Base-by-base conservation (phyloP, 2,329 filamentous ascomycete genomes). In the Monosporascus ibericus region DNA sequence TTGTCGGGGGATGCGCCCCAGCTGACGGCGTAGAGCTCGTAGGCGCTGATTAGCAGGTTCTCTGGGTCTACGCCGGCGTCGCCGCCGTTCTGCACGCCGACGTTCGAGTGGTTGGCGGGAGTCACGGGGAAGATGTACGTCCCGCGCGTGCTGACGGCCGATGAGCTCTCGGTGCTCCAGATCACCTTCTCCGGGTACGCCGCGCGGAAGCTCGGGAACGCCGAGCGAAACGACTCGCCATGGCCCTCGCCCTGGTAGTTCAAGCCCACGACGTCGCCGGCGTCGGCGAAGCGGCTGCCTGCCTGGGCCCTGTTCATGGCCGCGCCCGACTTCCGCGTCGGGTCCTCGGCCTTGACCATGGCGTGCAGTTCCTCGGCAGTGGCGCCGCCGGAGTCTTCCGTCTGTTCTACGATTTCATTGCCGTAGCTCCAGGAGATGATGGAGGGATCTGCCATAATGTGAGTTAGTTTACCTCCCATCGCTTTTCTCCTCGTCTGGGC, bases 221-320 rank as follows among this genome's bases (percentile, higher is more conserved):
- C 40, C 30, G 34, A 40, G 25, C 11, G 9, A 36, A 46, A 53
- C 42, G 51, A 53, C n/a, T 51, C 48, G 39, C 54, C 54, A 6
- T 44, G 52, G 15, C 78, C 78, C 48, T 79, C 75, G 49, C 78
- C 79, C 58, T 81, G 78, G 63, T 81, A 82, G 65, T 82, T 82
- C 5, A 81, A 61, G 20, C 73, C 71, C n/a, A 76, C 63, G 44
- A 81, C 66, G 58, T 81, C 78, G 36, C 80, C 55, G 1, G 68
- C 65, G 0, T 60, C 53, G 2, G 74, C 64, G 34, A 80, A 70
- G 0, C 70, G 57, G 40, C 62, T 69, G 34, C 65, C 64, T 0
- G 77, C 67, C 2, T 63, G 58, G 4, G 77, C 78, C 9, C 58
- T 60, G 62, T 80, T 79, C 72, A 79, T 73, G 1, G 70, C 72